phyloP scores from a whole-genome alignment of 257 asterid species.

The Gardenia jasminoides region DNA sequence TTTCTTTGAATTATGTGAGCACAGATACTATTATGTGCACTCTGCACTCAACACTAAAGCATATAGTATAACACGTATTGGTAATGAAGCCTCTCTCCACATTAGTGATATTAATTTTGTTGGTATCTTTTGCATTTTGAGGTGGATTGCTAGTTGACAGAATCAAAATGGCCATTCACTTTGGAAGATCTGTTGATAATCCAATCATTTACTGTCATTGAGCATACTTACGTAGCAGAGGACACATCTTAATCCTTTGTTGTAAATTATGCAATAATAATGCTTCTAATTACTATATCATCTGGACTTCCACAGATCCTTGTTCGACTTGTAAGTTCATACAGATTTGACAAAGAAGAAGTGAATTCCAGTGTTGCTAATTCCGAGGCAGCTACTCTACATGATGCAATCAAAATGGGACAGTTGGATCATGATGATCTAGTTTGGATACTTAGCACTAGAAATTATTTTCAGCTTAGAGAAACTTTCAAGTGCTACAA shows the following conservation, averaged over 20 bases:
- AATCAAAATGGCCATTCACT: neutral
- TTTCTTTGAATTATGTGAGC: neutral
- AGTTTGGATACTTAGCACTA: slow-evolving; percentile 46
- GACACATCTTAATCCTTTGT: neutral
- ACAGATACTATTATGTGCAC: neutral
- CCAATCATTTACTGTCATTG: neutral
- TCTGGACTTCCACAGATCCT: slow-evolving; percentile 41
- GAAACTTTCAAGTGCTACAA: slow-evolving; percentile 56
- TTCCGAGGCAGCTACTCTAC: slow-evolving; percentile 56
- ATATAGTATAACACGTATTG: neutral
- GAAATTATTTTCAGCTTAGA: slow-evolving; percentile 63
- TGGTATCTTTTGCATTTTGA: neutral
- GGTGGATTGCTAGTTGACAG: neutral
- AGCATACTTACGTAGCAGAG: neutral
- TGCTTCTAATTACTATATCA: neutral
- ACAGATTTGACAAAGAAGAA: slow-evolving; percentile 54
- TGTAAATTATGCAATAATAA: neutral
- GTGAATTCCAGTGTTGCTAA: slow-evolving; percentile 50
- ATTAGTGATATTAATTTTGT: too few species aligned
- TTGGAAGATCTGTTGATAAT: neutral
- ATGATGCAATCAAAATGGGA: slow-evolving; percentile 38
- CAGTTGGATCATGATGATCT: slow-evolving; percentile 46
- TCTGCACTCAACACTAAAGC: neutral
- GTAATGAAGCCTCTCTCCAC: neutral
- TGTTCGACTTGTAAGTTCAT: slow-evolving; percentile 58